Conservation (phyloP, 1,139 yeast species). For the Geotrichum candidum region DNA sequence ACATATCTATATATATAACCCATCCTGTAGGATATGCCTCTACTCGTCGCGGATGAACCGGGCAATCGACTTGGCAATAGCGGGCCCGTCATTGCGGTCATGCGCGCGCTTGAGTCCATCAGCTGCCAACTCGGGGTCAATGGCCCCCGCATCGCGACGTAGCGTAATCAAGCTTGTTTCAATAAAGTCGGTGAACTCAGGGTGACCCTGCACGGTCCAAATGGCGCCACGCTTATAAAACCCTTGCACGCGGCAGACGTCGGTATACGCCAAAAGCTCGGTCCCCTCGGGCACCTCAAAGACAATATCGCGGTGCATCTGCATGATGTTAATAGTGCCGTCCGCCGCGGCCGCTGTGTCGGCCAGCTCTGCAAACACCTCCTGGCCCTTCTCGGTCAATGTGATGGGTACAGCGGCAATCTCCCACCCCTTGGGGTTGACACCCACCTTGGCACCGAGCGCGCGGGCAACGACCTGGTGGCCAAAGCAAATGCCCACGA, state of each 20-base stretch:
- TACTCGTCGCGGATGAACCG: slow-evolving; percentile 27
- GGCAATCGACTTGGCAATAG: slow-evolving; percentile 31
- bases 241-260: slow-evolving; percentile 58
- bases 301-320: slow-evolving; percentile 70
- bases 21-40: neutral
- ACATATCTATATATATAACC: neutral
- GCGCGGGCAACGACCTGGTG: slow-evolving; percentile 72
- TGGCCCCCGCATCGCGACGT: slow-evolving; percentile 22
- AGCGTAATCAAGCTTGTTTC: slow-evolving; percentile 27
- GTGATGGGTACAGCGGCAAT: slow-evolving; percentile 52
- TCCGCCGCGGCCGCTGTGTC: slow-evolving; percentile 23
- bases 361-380: slow-evolving; percentile 32
- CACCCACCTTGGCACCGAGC: slow-evolving; percentile 53
- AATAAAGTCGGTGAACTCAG: slow-evolving; percentile 56
- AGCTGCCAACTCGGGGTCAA: slow-evolving; percentile 23
- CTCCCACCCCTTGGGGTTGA: slow-evolving; percentile 68
- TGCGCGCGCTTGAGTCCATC: slow-evolving; percentile 24
- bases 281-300: slow-evolving; percentile 43
- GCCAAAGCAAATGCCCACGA: slow-evolving; percentile 68
- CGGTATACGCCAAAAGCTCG: slow-evolving; percentile 40
- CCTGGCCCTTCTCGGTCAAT: slow-evolving; percentile 38
- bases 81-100: slow-evolving; percentile 30
- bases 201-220: slow-evolving; percentile 83
- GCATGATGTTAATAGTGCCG: slow-evolving; percentile 43
- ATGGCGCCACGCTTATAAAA: slow-evolving; percentile 44